These are phyloP conservation scores for Metschnikowia vanudenii DNA, from an alignment of 805 yeast species.

Conservation along the genomic window DNA sequence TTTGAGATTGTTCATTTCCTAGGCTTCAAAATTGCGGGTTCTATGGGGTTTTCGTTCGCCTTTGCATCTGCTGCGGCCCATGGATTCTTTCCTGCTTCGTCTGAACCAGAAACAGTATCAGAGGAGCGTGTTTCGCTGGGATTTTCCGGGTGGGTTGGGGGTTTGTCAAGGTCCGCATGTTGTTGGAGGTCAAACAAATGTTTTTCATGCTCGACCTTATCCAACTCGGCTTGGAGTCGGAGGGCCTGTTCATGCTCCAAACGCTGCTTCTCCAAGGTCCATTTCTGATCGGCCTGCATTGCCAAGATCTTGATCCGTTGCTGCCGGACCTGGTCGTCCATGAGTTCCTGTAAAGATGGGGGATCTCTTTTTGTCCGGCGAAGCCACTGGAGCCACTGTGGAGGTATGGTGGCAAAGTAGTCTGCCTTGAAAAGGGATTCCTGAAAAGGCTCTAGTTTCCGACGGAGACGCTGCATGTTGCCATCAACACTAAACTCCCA, in stretches of 20 bases:
- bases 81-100: constrained; percentile 22
- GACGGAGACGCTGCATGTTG: constrained; percentile 51
- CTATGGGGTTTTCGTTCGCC: constrained; percentile 32
- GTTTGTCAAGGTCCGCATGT: neutral
- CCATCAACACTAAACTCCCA: constrained; percentile 73
- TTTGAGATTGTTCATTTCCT: constrained; percentile 26
- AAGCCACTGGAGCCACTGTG: constrained; percentile 84
- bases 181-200: constrained; percentile 10
- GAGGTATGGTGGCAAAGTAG: constrained; percentile 56
- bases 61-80: constrained; percentile 37
- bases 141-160: neutral
- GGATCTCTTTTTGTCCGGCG: constrained; percentile 56
- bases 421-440: constrained; percentile 52
- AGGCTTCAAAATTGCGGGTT: constrained; percentile 39
- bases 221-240: constrained; percentile 33
- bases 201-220: constrained; percentile 18
- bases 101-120: neutral
- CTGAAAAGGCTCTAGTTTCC: constrained; percentile 59
- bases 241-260: constrained; percentile 33
- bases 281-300: constrained; percentile 43
- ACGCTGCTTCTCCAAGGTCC: constrained; percentile 36
- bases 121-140: neutral
- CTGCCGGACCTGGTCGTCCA: constrained; percentile 56
- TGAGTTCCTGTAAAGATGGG: constrained; percentile 64
- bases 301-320: constrained; percentile 51